Evolutionary conservation across 805 yeast genomes (phyloP), one percentile per base, ranked within the genome.

Genomic region (Vanderwaltozyma tropicalis): DNA sequence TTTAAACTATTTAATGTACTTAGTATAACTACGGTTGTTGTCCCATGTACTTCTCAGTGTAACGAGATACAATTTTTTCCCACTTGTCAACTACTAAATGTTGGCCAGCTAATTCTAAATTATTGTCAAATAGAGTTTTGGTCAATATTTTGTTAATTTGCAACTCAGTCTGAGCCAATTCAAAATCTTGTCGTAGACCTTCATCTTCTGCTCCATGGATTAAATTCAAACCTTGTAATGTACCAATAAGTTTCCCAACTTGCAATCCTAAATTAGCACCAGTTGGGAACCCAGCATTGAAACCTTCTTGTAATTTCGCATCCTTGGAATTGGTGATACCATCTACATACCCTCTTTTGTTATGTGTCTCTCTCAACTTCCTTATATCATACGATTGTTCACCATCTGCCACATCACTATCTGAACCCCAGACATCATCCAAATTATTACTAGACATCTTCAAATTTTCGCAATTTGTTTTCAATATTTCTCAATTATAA

Each of bases 311-410:
- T 18, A 86, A 61, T 29, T 79, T 73, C 7, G 60, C 58, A 46
- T 83, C 94, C 48, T 84, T 79, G 4, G 85, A 74, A 13, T 56
- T 59, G 1, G 84, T 66, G 5, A 88, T 52, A 0, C 96, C 97
- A 42, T 81, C 95, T 4, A 85, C 59, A 47, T 84, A 88, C 0
- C 96, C 97, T 44, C 80, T 80, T 45, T 82, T 83, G 8, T 67
- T 67, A 53, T 88, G 96, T 9, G 67, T 69, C 22, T 88, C 61
- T 47, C 72, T 62, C 34, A 80, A 47, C 9, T 70, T 69, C 7
- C 63, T 53, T 5, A 56, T 47, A 22, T 63, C 67, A 4, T 35
- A 33, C 2, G 53, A 38, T 21, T 41, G 39, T 16, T 41, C 41
- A 6, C 30, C 32, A 9, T 31, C 41, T 1, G 20, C 26, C n/a